Base-by-base conservation (phyloP, 129 eudicot genomes). In the Rutidosis leptorrhynchoides region DNA sequence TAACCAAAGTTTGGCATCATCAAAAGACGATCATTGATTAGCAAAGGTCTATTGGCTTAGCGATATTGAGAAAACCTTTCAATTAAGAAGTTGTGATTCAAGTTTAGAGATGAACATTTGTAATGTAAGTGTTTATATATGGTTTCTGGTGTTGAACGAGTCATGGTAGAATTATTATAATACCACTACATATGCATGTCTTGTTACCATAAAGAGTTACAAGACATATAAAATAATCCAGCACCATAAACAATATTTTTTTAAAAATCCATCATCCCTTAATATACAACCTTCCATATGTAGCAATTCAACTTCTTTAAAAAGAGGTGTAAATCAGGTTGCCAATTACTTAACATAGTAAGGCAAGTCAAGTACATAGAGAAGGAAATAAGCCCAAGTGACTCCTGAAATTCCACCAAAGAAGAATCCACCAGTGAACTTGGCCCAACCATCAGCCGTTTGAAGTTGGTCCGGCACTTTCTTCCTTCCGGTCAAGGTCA, bases 361-460 rank as follows among this genome's bases (percentile, higher is more conserved):
- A 77, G 99, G 99, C 68, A 93, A 86, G 77, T 93, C 79, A 66
- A 93, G 86, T 57, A 83, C 96, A 75, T 93, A 89, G 54, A 93
- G 90, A 60, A 89, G 86, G 71, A 80, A 93, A 73, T 84, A 94
- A 51, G 99, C 99, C 99, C 99, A 94, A 35, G 25, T 72, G 51
- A 94, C 97, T 24, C 99, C 99, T 12, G 95, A 94, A 57, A 89
- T 77, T 15, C 99, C 99, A 62, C 99, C 97, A 58, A 94, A 94
- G 82, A 94, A 94, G 83, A 94, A 89, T 51, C 99, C 97, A 3
- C 97, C 95, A 7, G 84, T 84, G 68, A 94, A 94, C 77, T 89
- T 94, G 43, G 97, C 90, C 99, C 99, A 94, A 23, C 99, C 99
- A 12, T 94, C 95, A 5, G 97, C 93, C 1, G 97, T 94, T 72